phyloP scores from a whole-genome alignment of 352 stramenopile species.

The Phytophthora boehmeriae region DNA sequence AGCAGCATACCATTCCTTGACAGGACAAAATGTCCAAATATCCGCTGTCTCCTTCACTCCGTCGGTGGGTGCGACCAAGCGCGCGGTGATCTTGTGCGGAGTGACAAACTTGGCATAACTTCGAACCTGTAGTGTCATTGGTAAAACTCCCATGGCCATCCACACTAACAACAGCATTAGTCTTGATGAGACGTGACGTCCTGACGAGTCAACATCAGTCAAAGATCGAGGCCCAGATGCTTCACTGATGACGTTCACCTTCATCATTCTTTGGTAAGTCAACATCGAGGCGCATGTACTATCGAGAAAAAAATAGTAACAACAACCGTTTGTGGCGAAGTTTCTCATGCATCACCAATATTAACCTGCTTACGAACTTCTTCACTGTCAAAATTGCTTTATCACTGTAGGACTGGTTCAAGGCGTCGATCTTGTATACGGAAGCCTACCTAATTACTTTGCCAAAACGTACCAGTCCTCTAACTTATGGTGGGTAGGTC shows the following conservation, averaged over 20 bases:
- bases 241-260: neutral
- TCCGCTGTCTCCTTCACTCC: conserved; percentile 2
- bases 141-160: conserved; percentile 13
- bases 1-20: conserved; percentile 19
- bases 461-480: neutral
- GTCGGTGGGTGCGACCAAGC: conserved; percentile 6
- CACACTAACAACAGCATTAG: conserved; percentile 16
- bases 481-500: neutral
- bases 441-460: neutral
- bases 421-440: too few relatives aligned
- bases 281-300: neutral
- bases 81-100: conserved; percentile 17
- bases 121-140: conserved; percentile 38
- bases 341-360: too few relatives aligned
- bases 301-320: neutral
- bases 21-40: conserved; percentile 11
- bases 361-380: too few relatives aligned
- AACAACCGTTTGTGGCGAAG: too few relatives aligned
- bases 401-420: too few relatives aligned
- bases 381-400: too few relatives aligned
- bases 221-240: neutral
- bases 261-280: neutral
- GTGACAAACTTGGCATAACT: conserved; percentile 26
- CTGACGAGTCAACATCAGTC: neutral
- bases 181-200: neutral